A percentile compares a stretch with the other conserved stretches of the same genome.
phyloP scores from a whole-genome alignment of 2,329 filamentous ascomycete species.

The Arthrobotrys sinensis region DNA sequence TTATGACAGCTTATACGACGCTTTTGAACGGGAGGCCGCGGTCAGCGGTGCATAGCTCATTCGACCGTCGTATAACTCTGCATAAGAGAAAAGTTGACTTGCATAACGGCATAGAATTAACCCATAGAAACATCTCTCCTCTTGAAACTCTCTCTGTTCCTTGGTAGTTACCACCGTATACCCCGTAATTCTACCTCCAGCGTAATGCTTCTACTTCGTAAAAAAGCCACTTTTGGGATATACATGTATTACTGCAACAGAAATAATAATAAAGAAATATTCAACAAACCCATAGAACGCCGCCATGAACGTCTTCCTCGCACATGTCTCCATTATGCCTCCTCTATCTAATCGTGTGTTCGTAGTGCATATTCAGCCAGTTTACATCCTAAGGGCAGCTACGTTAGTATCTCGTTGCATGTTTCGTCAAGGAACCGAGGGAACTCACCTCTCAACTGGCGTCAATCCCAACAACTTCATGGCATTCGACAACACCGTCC shows the following conservation, averaged over 20 bases:
- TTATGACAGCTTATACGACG: neutral
- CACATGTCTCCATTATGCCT: neutral
- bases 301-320: constrained; percentile 9
- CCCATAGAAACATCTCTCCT: constrained; percentile 22
- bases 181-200: neutral
- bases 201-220: constrained; percentile 21
- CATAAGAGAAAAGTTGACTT: neutral
- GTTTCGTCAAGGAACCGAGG: neutral
- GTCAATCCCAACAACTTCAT: constrained; percentile 85
- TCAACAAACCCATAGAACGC: constrained; percentile 28
- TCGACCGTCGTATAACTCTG: too few relatives aligned
- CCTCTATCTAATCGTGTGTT: neutral
- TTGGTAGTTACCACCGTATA: neutral
- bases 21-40: too few relatives aligned
- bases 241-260: constrained; percentile 22
- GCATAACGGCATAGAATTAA: constrained; percentile 6
- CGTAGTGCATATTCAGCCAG: neutral
- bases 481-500: constrained; percentile 83
- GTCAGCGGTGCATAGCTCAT: too few relatives aligned
- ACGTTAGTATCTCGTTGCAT: constrained; percentile 4
- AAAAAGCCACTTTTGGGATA: constrained; percentile 18
- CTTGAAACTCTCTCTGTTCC: neutral
- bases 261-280: neutral
- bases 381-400: constrained; percentile 28
- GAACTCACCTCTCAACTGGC: constrained; percentile 75